Conservation (phyloP, 441 rosid genomes). For the Pelargonium australe region DNA sequence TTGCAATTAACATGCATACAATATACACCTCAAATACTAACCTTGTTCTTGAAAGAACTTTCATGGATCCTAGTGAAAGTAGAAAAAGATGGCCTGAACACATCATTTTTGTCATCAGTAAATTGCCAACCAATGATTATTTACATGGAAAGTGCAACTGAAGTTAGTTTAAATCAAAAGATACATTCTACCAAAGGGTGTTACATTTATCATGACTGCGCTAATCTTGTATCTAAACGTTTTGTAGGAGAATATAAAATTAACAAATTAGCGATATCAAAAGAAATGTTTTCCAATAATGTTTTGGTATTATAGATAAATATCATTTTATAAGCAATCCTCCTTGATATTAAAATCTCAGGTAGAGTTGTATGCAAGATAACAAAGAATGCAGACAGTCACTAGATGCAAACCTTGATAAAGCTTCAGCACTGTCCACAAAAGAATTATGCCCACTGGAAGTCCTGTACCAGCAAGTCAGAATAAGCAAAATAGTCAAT, state of each 20-base stretch:
- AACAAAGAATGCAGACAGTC: constrained; percentile 2
- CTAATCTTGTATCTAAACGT: background rate
- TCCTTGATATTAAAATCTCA: background rate
- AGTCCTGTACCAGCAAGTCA: constrained; percentile 41
- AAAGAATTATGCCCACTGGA: constrained; percentile 31
- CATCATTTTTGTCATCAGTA: constrained; percentile 14
- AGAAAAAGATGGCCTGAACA: constrained; percentile 44
- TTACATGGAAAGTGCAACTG: constrained; percentile 8
- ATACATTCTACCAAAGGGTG: constrained; percentile 9
- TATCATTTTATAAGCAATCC: background rate
- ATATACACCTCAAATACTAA: constrained; percentile 26
- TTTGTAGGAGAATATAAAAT: background rate
- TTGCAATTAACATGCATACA: constrained; percentile 11
- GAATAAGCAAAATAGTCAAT: constrained; percentile 11
- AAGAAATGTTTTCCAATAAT: background rate
- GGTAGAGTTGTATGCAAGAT: background rate
- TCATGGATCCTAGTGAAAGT: constrained; percentile 29
- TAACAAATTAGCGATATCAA: background rate
- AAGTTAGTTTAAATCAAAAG: background rate
- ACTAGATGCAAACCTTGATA: constrained; percentile 40
- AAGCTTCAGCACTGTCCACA: constrained; percentile 28
- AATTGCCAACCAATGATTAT: background rate
- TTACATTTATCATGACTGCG: too few relatives aligned
- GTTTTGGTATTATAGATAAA: background rate
- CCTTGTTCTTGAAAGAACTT: constrained; percentile 42